A percentile compares a stretch with the other conserved stretches of the same genome.
Conservation (phyloP, 2,329 filamentous ascomycete species). For the Hypoxylon sp. region DNA sequence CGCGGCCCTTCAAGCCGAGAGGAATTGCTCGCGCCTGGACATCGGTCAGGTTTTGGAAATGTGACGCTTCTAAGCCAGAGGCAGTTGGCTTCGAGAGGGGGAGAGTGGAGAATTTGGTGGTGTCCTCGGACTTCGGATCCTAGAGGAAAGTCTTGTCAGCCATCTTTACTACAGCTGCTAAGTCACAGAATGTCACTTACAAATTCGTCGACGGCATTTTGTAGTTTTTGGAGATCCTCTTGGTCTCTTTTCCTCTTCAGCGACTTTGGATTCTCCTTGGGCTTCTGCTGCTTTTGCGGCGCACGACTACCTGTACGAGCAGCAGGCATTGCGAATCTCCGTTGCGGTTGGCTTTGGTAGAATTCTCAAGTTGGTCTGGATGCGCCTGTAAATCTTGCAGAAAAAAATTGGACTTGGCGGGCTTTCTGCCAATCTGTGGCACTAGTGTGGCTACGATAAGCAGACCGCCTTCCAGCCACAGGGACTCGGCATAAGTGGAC, state of each 20-base stretch:
- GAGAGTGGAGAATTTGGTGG: slow-evolving; percentile 83
- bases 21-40: slow-evolving; percentile 93
- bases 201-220: slow-evolving; percentile 59
- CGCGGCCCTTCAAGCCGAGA: slow-evolving; percentile 84
- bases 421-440: slow-evolving; percentile 47
- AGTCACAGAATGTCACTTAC: slow-evolving; percentile 50
- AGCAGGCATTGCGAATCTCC: slow-evolving; percentile 48
- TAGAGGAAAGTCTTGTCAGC: slow-evolving; percentile 52
- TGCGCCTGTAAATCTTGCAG: slow-evolving; percentile 24
- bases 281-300: slow-evolving; percentile 50
- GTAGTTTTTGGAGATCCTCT: slow-evolving; percentile 59
- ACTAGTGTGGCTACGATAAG: slow-evolving; percentile 17
- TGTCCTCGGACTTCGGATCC: slow-evolving; percentile 72
- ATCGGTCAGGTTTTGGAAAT: slow-evolving; percentile 92
- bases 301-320: slow-evolving; percentile 43
- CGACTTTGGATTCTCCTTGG: slow-evolving; percentile 53
- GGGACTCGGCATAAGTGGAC: too few species aligned
- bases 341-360: slow-evolving; percentile 10
- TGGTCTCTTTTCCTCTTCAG: slow-evolving; percentile 61
- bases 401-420: slow-evolving; percentile 48
- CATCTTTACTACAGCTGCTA: background rate
- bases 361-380: background rate
- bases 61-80: slow-evolving; percentile 84
- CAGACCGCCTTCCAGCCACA: slow-evolving; percentile 45
- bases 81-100: slow-evolving; percentile 87